These are phyloP conservation scores for Populus pruinosa DNA, from an alignment of 345 rosid genomes.

Conservation along the genomic window DNA sequence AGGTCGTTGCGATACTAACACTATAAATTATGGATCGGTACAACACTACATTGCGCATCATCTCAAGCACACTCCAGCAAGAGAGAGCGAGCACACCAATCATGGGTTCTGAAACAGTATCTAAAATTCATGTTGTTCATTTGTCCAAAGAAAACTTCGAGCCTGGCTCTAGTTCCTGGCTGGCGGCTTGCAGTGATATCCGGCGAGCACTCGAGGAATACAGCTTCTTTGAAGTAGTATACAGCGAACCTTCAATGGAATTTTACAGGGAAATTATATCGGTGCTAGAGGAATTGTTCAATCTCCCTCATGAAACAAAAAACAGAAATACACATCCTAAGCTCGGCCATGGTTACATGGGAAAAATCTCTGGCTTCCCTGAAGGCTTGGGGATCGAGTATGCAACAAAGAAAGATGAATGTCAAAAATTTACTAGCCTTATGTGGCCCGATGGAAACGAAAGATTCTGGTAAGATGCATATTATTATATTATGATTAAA, in stretches of 20 bases:
- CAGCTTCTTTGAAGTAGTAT: slow-evolving; percentile 49
- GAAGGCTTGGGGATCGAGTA: slow-evolving; percentile 38
- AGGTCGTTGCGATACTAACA: no score
- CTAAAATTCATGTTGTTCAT: slow-evolving; percentile 25
- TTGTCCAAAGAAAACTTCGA: slow-evolving; percentile 35
- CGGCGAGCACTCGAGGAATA: slow-evolving; percentile 46
- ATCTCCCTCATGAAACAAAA: slow-evolving; percentile 37
- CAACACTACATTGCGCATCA: no score
- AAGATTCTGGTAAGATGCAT: slow-evolving; percentile 14
- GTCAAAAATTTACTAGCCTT: slow-evolving; percentile 30
- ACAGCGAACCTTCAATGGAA: slow-evolving; percentile 18
- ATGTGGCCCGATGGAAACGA: slow-evolving; percentile 48
- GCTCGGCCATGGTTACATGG: slow-evolving; percentile 38
- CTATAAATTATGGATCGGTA: no score
- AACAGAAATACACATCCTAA: slow-evolving; percentile 26
- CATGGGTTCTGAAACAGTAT: slow-evolving; percentile 21
- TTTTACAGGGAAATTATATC: slow-evolving; percentile 17
- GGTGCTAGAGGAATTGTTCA: slow-evolving; percentile 24
- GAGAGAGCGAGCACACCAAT: no score
- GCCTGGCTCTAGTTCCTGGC: slow-evolving; percentile 44
- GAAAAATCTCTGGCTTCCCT: slow-evolving; percentile 25
- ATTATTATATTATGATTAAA: neutral
- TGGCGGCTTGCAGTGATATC: slow-evolving; percentile 32
- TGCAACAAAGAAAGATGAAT: slow-evolving; percentile 22
- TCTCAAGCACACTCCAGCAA: no score